Percentiles rank a stretch among this genome's conserved stretches.
Evolutionary conservation across 2,329 filamentous ascomycete genomes (phyloP).

Genomic region (Arthroderma uncinatum): DNA sequence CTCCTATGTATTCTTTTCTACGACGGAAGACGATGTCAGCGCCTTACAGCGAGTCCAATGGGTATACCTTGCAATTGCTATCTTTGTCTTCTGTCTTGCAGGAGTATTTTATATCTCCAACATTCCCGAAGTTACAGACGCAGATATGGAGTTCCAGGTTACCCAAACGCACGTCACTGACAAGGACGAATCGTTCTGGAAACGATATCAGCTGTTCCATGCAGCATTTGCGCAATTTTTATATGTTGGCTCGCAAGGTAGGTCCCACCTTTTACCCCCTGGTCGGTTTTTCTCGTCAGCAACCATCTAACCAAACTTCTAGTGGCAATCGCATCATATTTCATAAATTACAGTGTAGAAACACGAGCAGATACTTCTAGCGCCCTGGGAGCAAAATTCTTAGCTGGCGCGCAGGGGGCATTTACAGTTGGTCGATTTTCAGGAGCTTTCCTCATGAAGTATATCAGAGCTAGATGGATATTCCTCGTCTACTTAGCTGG

Average conservation of each 20-base stretch:
- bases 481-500: constrained; percentile 56
- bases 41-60: constrained; percentile 61
- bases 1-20: constrained; percentile 61
- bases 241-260: constrained; percentile 65
- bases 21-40: constrained; percentile 45
- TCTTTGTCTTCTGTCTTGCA: constrained; percentile 58
- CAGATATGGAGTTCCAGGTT: constrained; percentile 56
- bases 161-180: constrained; percentile 44
- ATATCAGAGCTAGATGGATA: constrained; percentile 55
- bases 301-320: background rate
- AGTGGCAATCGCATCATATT: constrained; percentile 47
- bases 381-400: constrained; percentile 52
- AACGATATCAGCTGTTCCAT: constrained; percentile 66
- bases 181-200: constrained; percentile 47
- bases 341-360: constrained; percentile 62
- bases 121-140: constrained; percentile 62
- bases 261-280: constrained; percentile 13
- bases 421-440: constrained; percentile 64
- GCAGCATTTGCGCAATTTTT: constrained; percentile 67
- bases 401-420: constrained; percentile 61
- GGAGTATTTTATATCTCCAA: constrained; percentile 54
- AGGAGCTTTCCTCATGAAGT: constrained; percentile 56
- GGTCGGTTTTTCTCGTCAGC: constrained; percentile 24
- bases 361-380: constrained; percentile 46
- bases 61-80: constrained; percentile 69